A percentile compares a stretch with the other conserved stretches of the same genome.
phyloP scores from a whole-genome alignment of 495 filamentous ascomycete genomes.

The Entonaema liquescens region DNA sequence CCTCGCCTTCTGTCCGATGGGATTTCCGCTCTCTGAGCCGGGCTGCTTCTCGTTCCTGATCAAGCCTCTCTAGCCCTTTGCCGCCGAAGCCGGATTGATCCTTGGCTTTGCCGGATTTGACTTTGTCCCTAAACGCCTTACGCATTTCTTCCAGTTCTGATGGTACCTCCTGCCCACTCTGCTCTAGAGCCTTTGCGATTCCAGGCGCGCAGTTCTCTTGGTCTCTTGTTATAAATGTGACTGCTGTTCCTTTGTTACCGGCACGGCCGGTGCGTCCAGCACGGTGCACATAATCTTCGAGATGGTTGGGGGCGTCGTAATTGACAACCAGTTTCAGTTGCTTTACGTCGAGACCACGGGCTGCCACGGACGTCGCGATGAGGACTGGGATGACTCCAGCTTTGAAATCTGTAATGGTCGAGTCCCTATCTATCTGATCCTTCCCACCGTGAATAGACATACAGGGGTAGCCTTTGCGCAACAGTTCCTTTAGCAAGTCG shows the following conservation, averaged over 20 bases:
- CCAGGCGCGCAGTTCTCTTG: slow-evolving; percentile 91
- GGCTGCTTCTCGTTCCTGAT: slow-evolving; percentile 87
- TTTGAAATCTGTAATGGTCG: slow-evolving; percentile 95
- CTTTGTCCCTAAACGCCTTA: slow-evolving; percentile 81
- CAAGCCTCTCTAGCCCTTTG: slow-evolving; percentile 89
- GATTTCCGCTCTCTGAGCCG: slow-evolving; percentile 84
- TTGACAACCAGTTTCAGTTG: slow-evolving; percentile 97
- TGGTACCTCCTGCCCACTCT: slow-evolving; percentile 85
- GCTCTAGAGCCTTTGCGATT: slow-evolving; percentile 91
- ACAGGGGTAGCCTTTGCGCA: slow-evolving; percentile 90
- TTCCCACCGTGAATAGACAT: slow-evolving; percentile 97
- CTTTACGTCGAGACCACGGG: slow-evolving; percentile 94
- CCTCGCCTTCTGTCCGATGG: slow-evolving; percentile 89
- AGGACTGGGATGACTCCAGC: slow-evolving; percentile 87
- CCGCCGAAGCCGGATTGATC: slow-evolving; percentile 90
- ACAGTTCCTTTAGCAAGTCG: slow-evolving; percentile 78
- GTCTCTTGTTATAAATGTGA: slow-evolving; percentile 91
- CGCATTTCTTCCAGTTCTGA: slow-evolving; percentile 68
- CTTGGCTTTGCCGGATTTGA: slow-evolving; percentile 91
- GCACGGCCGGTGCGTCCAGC: slow-evolving; percentile 94
- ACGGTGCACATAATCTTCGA: slow-evolving; percentile 98
- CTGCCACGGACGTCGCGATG: slow-evolving; percentile 95
- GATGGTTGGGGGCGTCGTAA: slow-evolving; percentile 94
- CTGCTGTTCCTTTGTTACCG: slow-evolving; percentile 91
- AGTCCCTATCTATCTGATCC: slow-evolving; percentile 94